A percentile compares a stretch with the other conserved stretches of the same genome.
These are phyloP conservation scores for Rhizophagus sp. DNA, from an alignment of 192 early-diverging fungal species.

Conservation along the genomic window DNA sequence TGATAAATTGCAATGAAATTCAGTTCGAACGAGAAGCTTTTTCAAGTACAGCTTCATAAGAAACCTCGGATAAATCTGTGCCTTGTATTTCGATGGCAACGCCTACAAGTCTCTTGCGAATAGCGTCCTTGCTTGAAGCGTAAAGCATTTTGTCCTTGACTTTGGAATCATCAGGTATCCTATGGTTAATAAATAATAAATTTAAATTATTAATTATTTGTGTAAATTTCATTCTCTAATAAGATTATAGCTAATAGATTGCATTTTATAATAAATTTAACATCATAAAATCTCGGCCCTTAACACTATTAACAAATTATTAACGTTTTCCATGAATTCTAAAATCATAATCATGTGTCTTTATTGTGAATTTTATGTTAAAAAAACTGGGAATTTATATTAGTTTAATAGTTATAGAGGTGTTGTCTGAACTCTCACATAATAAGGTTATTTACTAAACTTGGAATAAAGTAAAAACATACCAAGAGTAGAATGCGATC, in stretches of 20 bases:
- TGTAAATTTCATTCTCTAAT: too few species aligned
- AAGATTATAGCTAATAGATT: too few species aligned
- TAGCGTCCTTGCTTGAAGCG: conserved; percentile 78
- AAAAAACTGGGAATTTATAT: too few species aligned
- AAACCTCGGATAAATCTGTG: conserved; percentile 78
- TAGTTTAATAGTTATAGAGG: too few species aligned
- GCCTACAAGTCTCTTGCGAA: conserved; percentile 74
- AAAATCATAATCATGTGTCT: too few species aligned
- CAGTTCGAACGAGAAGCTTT: conserved; percentile 45
- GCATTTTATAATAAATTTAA: too few species aligned
- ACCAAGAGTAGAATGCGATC: conserved; percentile 87
- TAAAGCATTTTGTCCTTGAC: conserved; percentile 90
- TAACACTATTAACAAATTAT: too few species aligned
- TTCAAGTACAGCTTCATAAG: conserved; percentile 68
- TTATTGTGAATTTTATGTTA: too few species aligned
- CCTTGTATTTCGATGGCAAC: conserved; percentile 79
- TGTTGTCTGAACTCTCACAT: too few species aligned
- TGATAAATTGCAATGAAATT: not conserved
- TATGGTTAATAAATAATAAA: conserved; percentile 27
- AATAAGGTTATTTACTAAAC: not conserved
- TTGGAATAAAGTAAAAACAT: conserved; percentile 21
- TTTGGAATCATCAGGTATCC: conserved; percentile 77
- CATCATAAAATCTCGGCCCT: too few species aligned
- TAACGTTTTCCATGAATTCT: too few species aligned
- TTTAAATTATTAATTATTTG: not conserved